Evolutionary conservation across 192 early-diverging fungal species (phyloP).

Genomic region (Backusella sp.): DNA sequence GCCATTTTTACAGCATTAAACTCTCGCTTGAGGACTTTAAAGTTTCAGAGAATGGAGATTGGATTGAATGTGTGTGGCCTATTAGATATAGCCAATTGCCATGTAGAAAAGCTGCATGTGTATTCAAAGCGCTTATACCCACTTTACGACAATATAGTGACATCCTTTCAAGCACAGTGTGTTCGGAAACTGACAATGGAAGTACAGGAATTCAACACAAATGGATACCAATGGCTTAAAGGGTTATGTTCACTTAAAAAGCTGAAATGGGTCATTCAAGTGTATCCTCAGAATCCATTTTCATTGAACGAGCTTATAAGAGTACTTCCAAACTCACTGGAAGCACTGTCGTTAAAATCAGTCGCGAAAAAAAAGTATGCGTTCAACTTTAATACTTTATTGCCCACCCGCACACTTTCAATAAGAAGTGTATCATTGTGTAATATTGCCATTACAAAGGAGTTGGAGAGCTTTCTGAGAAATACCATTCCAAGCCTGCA

Average conservation of each 20-base stretch:
- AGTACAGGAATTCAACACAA: neutral
- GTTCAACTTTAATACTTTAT: neutral
- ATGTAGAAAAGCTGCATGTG: neutral
- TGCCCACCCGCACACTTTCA: neutral
- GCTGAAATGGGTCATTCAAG: neutral
- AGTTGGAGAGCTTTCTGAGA: neutral
- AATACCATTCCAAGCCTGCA: neutral
- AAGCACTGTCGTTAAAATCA: neutral
- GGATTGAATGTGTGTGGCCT: neutral
- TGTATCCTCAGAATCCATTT: neutral
- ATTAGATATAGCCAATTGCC: neutral
- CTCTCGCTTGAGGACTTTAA: neutral
- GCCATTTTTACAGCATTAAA: neutral
- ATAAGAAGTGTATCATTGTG: neutral
- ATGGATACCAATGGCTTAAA: neutral
- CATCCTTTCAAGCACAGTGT: neutral
- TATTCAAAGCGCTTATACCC: neutral
- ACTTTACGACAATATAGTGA: neutral
- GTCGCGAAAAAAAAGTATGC: neutral
- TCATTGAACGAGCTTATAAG: neutral
- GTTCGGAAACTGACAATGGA: neutral
- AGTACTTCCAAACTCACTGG: neutral
- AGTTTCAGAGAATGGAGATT: neutral
- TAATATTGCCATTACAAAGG: neutral
- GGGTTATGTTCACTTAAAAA: neutral